A percentile compares a stretch with the other conserved stretches of the same genome.
phyloP scores from a whole-genome alignment of 1,139 yeast genomes.

The Casaregolazyma lundiana region DNA sequence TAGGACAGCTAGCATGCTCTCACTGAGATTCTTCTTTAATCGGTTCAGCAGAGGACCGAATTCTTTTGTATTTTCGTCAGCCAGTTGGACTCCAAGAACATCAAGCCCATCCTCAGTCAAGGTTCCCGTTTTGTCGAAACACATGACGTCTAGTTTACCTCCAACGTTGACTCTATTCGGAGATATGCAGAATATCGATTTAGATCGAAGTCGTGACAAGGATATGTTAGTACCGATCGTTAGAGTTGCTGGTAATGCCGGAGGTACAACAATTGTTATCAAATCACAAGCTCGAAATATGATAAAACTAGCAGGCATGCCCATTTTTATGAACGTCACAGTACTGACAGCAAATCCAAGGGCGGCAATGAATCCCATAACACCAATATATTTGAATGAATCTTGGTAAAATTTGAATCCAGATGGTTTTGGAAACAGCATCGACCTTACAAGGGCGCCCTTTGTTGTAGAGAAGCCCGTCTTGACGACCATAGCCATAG shows the following conservation, averaged over 20 bases:
- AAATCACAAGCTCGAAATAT: constrained; percentile 86
- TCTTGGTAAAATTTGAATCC: constrained; percentile 92
- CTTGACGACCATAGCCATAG: constrained; percentile 79
- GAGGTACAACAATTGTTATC: constrained; percentile 95
- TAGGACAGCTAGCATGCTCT: constrained; percentile 41
- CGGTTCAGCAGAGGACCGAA: constrained; percentile 7
- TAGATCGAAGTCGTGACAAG: constrained; percentile 61
- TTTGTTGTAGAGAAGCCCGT: constrained; percentile 95
- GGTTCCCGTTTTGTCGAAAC: constrained; percentile 97
- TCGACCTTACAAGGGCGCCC: constrained; percentile 90
- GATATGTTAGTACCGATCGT: constrained; percentile 97
- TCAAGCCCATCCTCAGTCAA: constrained; percentile 95
- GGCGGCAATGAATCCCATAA: constrained; percentile 82
- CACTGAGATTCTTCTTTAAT: constrained; percentile 16
- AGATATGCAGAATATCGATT: constrained; percentile 78
- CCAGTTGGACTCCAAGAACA: constrained; percentile 78
- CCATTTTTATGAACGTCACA: constrained; percentile 71
- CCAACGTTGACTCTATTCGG: constrained; percentile 94
- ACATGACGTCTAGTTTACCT: constrained; percentile 83
- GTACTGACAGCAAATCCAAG: constrained; percentile 83
- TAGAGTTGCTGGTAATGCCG: constrained; percentile 94
- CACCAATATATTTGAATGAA: constrained; percentile 92
- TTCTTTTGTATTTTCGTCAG: constrained; percentile 22
- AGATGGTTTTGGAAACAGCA: constrained; percentile 92
- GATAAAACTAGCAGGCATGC: constrained; percentile 64